Percentiles rank a stretch among this genome's conserved stretches.
phyloP scores from a whole-genome alignment of 2,329 filamentous ascomycete species.

The Paraphoma sp. region DNA sequence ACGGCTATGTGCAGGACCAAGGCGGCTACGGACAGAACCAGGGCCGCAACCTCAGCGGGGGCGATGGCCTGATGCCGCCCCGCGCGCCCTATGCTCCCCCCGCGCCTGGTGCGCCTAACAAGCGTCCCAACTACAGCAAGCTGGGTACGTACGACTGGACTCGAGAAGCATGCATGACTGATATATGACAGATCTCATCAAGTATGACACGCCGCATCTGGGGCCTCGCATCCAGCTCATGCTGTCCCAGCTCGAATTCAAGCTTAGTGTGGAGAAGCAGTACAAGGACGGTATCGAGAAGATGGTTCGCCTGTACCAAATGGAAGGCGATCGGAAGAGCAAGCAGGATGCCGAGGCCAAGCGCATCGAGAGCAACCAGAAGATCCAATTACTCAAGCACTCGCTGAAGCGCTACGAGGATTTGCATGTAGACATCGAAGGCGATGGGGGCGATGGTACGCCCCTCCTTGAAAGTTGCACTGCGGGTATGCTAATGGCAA shows the following conservation, averaged over 20 bases:
- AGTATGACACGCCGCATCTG: slow-evolving; percentile 95
- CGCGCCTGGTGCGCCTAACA: slow-evolving; percentile 70
- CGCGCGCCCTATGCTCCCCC: slow-evolving; percentile 79
- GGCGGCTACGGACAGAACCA: slow-evolving; percentile 66
- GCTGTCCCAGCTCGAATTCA: slow-evolving; percentile 98
- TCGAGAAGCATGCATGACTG: slow-evolving; percentile 7
- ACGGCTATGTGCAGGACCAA: slow-evolving; percentile 60
- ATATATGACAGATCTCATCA: slow-evolving; percentile 79
- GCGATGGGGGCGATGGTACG: slow-evolving; percentile 80
- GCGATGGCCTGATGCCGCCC: slow-evolving; percentile 78
- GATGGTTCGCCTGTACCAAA: slow-evolving; percentile 96
- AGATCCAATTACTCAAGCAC: slow-evolving; percentile 94
- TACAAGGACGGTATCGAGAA: slow-evolving; percentile 99
- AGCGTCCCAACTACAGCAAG: slow-evolving; percentile 90
- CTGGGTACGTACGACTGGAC: slow-evolving; percentile 68
- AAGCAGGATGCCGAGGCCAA: slow-evolving; percentile 89
- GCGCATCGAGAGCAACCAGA: slow-evolving; percentile 94
- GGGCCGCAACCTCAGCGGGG: slow-evolving; percentile 68
- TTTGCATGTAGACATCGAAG: slow-evolving; percentile 91
- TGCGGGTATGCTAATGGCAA: slow-evolving; percentile 35
- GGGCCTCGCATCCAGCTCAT: slow-evolving; percentile 98
- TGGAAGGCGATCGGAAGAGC: slow-evolving; percentile 97
- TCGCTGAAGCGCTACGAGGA: slow-evolving; percentile 97
- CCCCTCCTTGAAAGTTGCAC: slow-evolving; percentile 1
- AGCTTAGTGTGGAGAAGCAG: slow-evolving; percentile 97